Evolutionary conservation across 2,329 filamentous ascomycete genomes (phyloP).

Genomic region (Colletotrichum brevisporum): DNA sequence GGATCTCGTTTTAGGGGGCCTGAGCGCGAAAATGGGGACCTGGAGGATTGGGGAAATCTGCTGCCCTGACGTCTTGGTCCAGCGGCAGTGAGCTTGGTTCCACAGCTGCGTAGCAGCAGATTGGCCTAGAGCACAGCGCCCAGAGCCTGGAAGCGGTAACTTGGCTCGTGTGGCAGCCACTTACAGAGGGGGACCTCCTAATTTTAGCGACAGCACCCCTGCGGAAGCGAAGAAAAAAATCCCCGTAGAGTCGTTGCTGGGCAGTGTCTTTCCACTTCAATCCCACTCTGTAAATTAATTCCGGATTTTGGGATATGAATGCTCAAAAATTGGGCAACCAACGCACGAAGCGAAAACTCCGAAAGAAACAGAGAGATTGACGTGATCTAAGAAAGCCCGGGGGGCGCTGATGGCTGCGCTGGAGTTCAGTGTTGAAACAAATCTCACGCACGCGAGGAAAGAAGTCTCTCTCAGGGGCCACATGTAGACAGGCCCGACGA

Average conservation of each 20-base stretch:
- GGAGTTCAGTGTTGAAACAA: conserved; percentile 20
- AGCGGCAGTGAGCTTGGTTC: not conserved
- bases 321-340: not conserved
- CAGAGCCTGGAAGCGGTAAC: conserved; percentile 13
- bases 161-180: conserved; percentile 12
- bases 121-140: not conserved
- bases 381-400: no score
- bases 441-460: conserved; percentile 24
- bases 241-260: conserved; percentile 18
- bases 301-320: not conserved
- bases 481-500: not conserved
- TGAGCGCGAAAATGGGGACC: conserved; percentile 21
- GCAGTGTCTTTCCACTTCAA: conserved; percentile 27
- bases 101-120: conserved; percentile 5
- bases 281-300: conserved; percentile 13
- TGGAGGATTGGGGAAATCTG: conserved; percentile 22
- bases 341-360: not conserved
- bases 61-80: conserved; percentile 23
- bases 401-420: not conserved
- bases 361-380: no score
- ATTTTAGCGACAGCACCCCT: conserved; percentile 36
- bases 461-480: conserved; percentile 18
- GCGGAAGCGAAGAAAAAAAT: conserved; percentile 5
- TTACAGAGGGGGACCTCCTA: conserved; percentile 23
- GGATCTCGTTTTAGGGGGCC: conserved; percentile 32